phyloP scores from a whole-genome alignment of 2,329 filamentous ascomycete species.

The Proliferodiscus dingleyae region DNA sequence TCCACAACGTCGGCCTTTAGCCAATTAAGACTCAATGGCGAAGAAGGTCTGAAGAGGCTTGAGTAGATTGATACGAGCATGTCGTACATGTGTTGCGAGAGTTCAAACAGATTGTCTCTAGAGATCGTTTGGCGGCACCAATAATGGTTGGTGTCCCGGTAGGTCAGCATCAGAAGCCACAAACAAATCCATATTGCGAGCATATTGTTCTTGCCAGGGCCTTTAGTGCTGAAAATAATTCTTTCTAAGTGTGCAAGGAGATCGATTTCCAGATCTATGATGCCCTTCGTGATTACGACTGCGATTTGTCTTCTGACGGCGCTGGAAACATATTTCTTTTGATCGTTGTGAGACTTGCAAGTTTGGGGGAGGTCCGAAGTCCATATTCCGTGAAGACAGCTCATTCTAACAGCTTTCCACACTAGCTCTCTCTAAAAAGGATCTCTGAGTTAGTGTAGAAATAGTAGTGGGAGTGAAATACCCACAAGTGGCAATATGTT shows the following conservation, averaged over 20 bases:
- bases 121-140: neutral
- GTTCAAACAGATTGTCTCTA: neutral
- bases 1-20: conserved; percentile 3
- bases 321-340: neutral
- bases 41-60: neutral
- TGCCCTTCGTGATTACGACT: neutral
- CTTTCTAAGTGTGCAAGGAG: neutral
- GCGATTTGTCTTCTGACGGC: conserved; percentile 3
- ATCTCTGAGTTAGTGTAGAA: neutral
- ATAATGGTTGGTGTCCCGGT: neutral
- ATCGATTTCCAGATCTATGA: neutral
- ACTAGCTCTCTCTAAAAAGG: neutral
- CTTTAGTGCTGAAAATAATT: conserved; percentile 3
- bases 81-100: conserved; percentile 5
- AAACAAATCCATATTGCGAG: conserved; percentile 6
- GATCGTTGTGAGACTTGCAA: neutral
- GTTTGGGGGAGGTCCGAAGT: neutral
- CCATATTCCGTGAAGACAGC: conserved; percentile 2
- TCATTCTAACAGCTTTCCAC: conserved; percentile 4
- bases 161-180: conserved; percentile 7
- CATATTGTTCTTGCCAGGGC: conserved; percentile 1
- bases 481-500: neutral
- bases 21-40: conserved; percentile 2
- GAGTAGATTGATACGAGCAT: conserved; percentile 10
- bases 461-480: too few species aligned